Evolutionary conservation across 2,329 filamentous ascomycete genomes (phyloP).

Genomic region (Dothistroma septosporum): DNA sequence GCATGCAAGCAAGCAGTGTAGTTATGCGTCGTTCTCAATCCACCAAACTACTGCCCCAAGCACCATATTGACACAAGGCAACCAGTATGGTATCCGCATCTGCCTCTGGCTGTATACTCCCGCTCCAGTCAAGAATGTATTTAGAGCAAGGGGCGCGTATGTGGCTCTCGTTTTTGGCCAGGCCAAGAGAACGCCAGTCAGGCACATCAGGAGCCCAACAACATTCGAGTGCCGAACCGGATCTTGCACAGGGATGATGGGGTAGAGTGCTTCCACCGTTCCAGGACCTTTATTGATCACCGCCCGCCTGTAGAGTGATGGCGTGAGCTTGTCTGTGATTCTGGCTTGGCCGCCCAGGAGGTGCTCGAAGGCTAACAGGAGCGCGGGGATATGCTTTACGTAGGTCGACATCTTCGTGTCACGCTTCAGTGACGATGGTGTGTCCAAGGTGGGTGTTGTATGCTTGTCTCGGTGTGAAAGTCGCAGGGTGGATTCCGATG

Average conservation of each 20-base stretch:
- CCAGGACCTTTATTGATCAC: constrained; percentile 7
- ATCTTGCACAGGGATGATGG: constrained; percentile 11
- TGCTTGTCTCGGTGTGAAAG: background rate
- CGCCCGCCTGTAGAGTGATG: constrained; percentile 9
- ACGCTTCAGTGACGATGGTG: background rate
- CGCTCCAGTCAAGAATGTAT: constrained; percentile 14
- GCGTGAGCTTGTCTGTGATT: constrained; percentile 10
- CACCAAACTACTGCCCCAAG: constrained; percentile 8
- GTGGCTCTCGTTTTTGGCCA: constrained; percentile 11
- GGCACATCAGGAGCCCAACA: constrained; percentile 8
- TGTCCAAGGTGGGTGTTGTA: background rate
- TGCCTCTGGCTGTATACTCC: constrained; percentile 11
- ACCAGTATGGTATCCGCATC: constrained; percentile 12
- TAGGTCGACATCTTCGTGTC: background rate
- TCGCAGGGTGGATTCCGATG: background rate
- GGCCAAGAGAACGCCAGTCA: constrained; percentile 9
- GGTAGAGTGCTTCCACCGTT: constrained; percentile 9
- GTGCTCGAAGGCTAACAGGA: constrained; percentile 11
- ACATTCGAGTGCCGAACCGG: constrained; percentile 6
- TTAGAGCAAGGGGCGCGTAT: constrained; percentile 5
- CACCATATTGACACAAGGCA: constrained; percentile 8
- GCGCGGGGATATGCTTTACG: constrained; percentile 3
- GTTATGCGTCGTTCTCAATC: constrained; percentile 34
- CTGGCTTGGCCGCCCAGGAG: constrained; percentile 12
- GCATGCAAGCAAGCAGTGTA: no score